These are phyloP conservation scores for Metschnikowia drakensbergensis DNA, from an alignment of 805 yeast genomes.

Conservation along the genomic window DNA sequence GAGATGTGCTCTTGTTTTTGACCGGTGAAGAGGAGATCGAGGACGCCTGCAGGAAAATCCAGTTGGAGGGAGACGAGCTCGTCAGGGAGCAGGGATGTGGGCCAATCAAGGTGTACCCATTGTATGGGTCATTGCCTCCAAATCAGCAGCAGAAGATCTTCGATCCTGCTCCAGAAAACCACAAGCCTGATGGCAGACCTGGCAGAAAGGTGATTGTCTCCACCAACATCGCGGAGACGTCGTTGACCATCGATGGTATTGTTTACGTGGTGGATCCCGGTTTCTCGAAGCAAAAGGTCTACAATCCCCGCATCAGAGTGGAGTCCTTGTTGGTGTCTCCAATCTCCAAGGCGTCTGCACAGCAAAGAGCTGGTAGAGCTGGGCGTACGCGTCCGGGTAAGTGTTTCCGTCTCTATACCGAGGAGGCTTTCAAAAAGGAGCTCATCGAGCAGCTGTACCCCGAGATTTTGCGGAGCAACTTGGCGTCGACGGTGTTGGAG, in stretches of 20 bases:
- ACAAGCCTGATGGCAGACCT: constrained; percentile 74
- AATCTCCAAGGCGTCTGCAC: constrained; percentile 94
- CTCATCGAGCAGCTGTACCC: constrained; percentile 94
- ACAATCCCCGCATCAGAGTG: constrained; percentile 93
- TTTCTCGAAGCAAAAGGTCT: constrained; percentile 92
- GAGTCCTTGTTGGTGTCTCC: constrained; percentile 94
- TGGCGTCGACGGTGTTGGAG: constrained; percentile 88
- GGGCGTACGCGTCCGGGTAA: constrained; percentile 99
- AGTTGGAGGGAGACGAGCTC: constrained; percentile 84
- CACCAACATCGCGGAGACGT: constrained; percentile 96
- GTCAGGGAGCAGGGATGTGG: constrained; percentile 88
- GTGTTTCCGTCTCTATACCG: constrained; percentile 93
- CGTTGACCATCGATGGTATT: constrained; percentile 94
- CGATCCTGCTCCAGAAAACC: constrained; percentile 80
- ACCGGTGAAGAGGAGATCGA: constrained; percentile 99
- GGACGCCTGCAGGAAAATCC: constrained; percentile 87
- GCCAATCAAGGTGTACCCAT: constrained; percentile 83
- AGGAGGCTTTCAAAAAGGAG: constrained; percentile 92
- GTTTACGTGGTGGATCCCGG: constrained; percentile 98
- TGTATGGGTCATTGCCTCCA: constrained; percentile 96
- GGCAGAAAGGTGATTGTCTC: constrained; percentile 91
- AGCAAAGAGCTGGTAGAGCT: constrained; percentile 99
- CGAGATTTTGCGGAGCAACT: constrained; percentile 85
- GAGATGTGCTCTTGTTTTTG: constrained; percentile 80
- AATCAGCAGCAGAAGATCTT: constrained; percentile 91